Base-by-base conservation (phyloP, 257 asterid species). In the Ocimum tenuiflorum region DNA sequence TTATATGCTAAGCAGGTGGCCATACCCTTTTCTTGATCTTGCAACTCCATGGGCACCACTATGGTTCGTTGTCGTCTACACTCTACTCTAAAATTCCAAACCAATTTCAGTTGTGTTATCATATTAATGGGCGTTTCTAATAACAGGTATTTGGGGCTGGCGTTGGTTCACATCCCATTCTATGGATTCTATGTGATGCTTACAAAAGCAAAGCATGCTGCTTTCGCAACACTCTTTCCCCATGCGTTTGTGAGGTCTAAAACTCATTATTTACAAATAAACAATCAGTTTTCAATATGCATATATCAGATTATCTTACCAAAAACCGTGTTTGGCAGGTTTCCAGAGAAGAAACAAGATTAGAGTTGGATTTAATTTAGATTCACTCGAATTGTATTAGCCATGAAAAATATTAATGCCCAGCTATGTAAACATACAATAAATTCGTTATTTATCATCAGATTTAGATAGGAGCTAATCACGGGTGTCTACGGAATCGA, bases 11-110 rank as follows among this genome's bases (percentile, higher is more conserved):
- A 71, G 78, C 85, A 91, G 96, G 98, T 91, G 98, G 98, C 96
- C 98, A 14, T 88, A 91, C 74, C 98, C 98, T 58, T 91, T 91
- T 82, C 88, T 91, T 48, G 95, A 88, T 36, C 98, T 88, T 58
- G 70, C 83, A 38, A 81, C 91, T 68, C 82, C 91, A 59, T 79
- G 73, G 81, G 96, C 98, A 8, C 98, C 98, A 5, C 53, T 86
- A 60, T 91, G 98, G 96, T 88, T 79, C 73, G 36, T 35, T 8
- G 27, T 42, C 13, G 35, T 19, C 55, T 54, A 27, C 14, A 19
- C 42, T 5, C 18, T 3, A 11, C 63, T 53, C 31, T 4, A 24
- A 24, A n/a, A n/a, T n/a, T n/a, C n/a, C n/a, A n/a, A n/a, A n/a
- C n/a, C n/a, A n/a, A n/a, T n/a, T n/a, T n/a, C n/a, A 24, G 3